Base-by-base conservation (phyloP, 805 yeast genomes). In the Barnettozyma salicaria region DNA sequence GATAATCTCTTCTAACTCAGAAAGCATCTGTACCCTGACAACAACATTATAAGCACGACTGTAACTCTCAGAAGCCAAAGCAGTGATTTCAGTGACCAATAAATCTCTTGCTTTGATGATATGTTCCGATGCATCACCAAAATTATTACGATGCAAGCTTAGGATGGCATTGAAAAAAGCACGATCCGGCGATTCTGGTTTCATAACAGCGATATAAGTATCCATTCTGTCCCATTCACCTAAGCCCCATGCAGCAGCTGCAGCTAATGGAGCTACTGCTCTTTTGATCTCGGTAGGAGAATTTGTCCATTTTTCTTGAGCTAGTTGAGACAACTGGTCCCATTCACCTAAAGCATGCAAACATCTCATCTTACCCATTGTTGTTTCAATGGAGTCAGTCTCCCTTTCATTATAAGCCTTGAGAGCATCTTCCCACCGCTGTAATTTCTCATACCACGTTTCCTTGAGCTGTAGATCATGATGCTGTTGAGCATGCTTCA, bases 211-310 rank as follows among this genome's bases (percentile, higher is more conserved):
- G 39, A 90, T 89, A 50, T 88, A 92, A 7, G 83, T 75, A 52
- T 86, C 97, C 88, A 94, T 89, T 50, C 85, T 71, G 47, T 88
- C 96, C 98, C 98, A 94, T 54, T 86, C 92, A 2, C 90, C 90
- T 28, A 94, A 66, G 12, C 97, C 97, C 98, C 98, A 92, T 1
- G 97, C 87, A 1, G 98, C 97, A 3, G 97, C 97, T 0, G 98
- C 98, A 0, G 97, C 98, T 37, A 94, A 64, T 1, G 98, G 97
- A 2, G 98, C 98, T 49, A 92, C 88, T 6, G 80, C 76, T 39
- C 96, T 68, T 48, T 80, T 74, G 27, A 78, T 76, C 13, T 87
- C 95, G 20, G 78, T 69, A 2, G 85, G 68, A 1, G 95, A 74
- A 21, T 69, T 65, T 14, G 64, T 67, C 99, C 99, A 92, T 54